A percentile compares a stretch with the other conserved stretches of the same genome.
Conservation (phyloP, 1,284 basidiomycete genomes). For the Acaromyces ingoldii region DNA sequence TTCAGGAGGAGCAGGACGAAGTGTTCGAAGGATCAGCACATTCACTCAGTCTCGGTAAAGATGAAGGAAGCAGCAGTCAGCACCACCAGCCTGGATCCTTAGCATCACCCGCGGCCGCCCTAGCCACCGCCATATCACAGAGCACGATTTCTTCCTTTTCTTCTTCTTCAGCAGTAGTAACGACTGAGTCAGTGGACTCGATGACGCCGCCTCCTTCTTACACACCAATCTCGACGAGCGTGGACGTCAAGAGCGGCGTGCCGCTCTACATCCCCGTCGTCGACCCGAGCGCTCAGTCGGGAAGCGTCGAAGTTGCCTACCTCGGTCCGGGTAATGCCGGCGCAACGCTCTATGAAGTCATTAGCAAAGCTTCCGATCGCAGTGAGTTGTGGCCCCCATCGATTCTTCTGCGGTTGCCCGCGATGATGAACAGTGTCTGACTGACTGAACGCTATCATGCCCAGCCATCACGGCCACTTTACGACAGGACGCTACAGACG, state of each 20-base stretch:
- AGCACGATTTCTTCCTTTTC: no score
- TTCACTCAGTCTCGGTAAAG: no score
- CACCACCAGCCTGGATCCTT: no score
- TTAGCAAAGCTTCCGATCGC: no score
- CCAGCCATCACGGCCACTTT: not conserved
- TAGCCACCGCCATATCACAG: no score
- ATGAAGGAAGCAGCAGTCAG: no score
- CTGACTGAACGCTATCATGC: no score
- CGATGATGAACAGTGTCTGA: not conserved
- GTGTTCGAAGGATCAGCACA: no score
- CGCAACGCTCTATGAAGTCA: not conserved
- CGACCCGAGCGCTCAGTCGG: not conserved
- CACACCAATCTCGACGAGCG: not conserved
- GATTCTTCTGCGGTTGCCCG: not conserved
- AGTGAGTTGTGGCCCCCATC: not conserved
- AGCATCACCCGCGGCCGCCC: no score
- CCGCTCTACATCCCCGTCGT: not conserved
- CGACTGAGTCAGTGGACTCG: not conserved
- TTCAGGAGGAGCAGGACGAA: no score
- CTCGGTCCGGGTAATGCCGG: not conserved
- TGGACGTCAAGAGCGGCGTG: not conserved
- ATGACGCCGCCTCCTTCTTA: no score
- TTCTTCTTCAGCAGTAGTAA: not conserved
- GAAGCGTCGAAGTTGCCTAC: not conserved
- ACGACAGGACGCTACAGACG: not conserved